phyloP scores from a whole-genome alignment of 306 rosid genomes.

The Dalbergia cultrata region DNA sequence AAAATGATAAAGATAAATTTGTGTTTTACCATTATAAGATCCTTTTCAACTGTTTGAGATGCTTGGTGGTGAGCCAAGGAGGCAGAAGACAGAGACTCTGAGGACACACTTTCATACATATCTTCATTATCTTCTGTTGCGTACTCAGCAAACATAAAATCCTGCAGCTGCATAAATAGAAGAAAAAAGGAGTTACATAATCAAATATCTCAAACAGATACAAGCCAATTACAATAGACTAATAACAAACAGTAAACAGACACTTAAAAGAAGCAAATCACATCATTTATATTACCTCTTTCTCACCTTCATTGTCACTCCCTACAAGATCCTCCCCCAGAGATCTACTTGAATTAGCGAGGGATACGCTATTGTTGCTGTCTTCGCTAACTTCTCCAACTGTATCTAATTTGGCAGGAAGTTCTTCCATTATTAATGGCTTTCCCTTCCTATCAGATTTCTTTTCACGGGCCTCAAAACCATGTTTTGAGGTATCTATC shows the following conservation, averaged over 20 bases:
- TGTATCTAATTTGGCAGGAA: slow-evolving; percentile 58
- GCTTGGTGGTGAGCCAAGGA: slow-evolving; percentile 60
- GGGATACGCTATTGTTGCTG: slow-evolving; percentile 54
- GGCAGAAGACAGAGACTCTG: slow-evolving; percentile 61
- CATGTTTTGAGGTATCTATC: slow-evolving; percentile 55
- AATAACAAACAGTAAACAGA: slow-evolving; percentile 34
- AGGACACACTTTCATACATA: slow-evolving; percentile 57
- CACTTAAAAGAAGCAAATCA: slow-evolving; percentile 36
- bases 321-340: slow-evolving; percentile 45
- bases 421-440: slow-evolving; percentile 52
- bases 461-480: slow-evolving; percentile 56
- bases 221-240: slow-evolving; percentile 23
- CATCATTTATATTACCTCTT: slow-evolving; percentile 63
- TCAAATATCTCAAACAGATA: slow-evolving; percentile 34
- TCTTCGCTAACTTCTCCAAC: slow-evolving; percentile 78
- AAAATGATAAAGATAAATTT: slow-evolving; percentile 31
- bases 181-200: slow-evolving; percentile 37
- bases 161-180: slow-evolving; percentile 53
- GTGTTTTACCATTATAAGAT: slow-evolving; percentile 75
- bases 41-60: slow-evolving; percentile 71
- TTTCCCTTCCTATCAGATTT: slow-evolving; percentile 56
- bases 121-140: slow-evolving; percentile 56
- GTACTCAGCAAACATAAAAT: slow-evolving; percentile 50
- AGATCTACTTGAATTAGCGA: slow-evolving; percentile 62
- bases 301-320: slow-evolving; percentile 57